Evolutionary conservation across 768 basidiomycete genomes (phyloP), one percentile per base, ranked within the genome.

Genomic region (Fistulinella prunicolor): DNA sequence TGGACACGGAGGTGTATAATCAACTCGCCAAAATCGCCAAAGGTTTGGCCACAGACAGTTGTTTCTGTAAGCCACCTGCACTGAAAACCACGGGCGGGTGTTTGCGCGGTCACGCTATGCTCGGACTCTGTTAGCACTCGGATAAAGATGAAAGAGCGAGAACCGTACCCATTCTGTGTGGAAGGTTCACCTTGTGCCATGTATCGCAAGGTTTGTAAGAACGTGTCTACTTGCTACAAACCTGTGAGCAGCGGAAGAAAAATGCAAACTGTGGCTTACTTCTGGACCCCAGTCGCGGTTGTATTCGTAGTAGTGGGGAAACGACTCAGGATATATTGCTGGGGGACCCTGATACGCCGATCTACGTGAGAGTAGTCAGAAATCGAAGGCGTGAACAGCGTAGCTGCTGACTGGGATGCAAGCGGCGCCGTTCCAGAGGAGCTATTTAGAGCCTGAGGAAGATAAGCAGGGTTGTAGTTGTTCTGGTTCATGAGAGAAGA

Each of bases 41-140:
- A 59, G 6, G 0, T 2, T 6, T 42, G 14, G 9, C 0, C 3
- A 8, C 60, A 61, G 4, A 1, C 7, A 1, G 7, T 17, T 4
- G 2, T n/a, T 1, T n/a, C 16, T 1, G 19, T 35, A n/a, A 12
- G 3, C 59, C 59, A 60, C 9, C 4, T 13, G 24, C 54, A 60
- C 2, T 10, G 42, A 9, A 1, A 16, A 2, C 1, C 7, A 3
- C 0, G 1, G 3, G 37, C 22, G 30, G 13, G 22, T 7, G 22
- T 34, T 0, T 17, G 6, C 10, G 28, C 19, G 16, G 9, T 9
- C 20, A 3, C 6, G 13, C 58, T 59, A 19, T 16, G 20, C 10
- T n/a, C n/a, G n/a, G 13, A 23, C 6, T 8, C 0, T 10, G 2
- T 60, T 28, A 60, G 30, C 4, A 13, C 2, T 6, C 26, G 8